These are phyloP conservation scores for Leptographium flavum DNA, from an alignment of 2,329 filamentous ascomycete genomes.

Conservation along the genomic window DNA sequence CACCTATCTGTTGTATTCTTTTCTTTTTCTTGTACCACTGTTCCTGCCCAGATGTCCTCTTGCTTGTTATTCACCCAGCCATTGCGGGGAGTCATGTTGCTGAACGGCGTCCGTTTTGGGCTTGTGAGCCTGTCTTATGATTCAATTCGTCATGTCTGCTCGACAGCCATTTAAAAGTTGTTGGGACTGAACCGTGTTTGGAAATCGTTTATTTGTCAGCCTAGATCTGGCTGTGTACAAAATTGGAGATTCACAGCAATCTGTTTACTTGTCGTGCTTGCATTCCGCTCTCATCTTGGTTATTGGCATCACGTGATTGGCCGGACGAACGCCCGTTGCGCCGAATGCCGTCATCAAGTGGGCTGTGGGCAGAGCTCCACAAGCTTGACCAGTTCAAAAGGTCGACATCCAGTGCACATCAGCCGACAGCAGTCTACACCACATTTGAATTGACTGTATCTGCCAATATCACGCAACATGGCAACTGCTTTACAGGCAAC, in stretches of 20 bases:
- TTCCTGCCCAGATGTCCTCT: no score
- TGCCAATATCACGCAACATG: neutral
- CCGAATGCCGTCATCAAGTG: neutral
- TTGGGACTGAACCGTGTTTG: neutral
- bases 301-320: neutral
- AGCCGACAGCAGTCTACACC: no score
- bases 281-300: no score
- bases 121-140: slow-evolving; percentile 2
- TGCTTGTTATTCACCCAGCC: neutral
- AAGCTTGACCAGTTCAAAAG: neutral
- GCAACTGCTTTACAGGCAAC: slow-evolving; percentile 5
- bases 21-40: no score
- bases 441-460: no score
- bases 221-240: neutral
- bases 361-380: neutral
- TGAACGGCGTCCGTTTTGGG: neutral
- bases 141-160: neutral
- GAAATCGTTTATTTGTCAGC: neutral
- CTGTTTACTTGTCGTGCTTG: no score
- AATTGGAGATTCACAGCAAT: neutral
- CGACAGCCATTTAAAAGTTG: neutral
- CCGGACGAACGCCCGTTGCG: neutral
- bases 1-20: neutral
- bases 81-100: neutral
- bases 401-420: no score